Base-by-base conservation (phyloP, 1,284 basidiomycete species). In the Rugosomyces carneus region DNA sequence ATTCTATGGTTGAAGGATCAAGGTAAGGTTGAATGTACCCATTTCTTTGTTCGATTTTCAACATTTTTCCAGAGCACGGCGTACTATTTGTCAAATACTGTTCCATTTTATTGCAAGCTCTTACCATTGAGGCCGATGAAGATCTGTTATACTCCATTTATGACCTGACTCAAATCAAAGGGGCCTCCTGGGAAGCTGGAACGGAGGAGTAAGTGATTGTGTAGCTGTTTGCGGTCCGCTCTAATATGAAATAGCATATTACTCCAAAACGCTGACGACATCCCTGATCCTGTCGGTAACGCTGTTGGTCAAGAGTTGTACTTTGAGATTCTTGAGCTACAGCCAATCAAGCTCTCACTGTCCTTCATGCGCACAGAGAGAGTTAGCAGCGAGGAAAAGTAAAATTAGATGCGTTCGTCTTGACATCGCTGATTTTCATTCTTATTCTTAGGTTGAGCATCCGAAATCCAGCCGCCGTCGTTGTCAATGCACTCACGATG, bases 331-430 rank as follows among this genome's bases (percentile, higher is more conserved):
- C 75, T 99, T n/a, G 93, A 98, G 57, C 72, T 99, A 38, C 96
- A 99, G 59, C 96, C 96, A 2, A 87, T 99, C 58, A 84, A 87
- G 53, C 73, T 99, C 7, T 87, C 92, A 3, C 66, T 99, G 13
- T 99, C 96, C 1, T 99, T 99, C 69, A 96, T 98, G 89, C 80
- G 94, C 10, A 96, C 93, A 0, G 93, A 97, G 57, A 76, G 92
- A 31, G 84, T 95, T 43, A 96, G 89, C 61, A 88, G 88, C 39
- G 93, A 93, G 60, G 90, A 95, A 57, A 92, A 92, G 93, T 93
- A 60, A 58, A 84, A 40, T 42, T 21, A 3, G 18, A 16, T 34
- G 6, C 19, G 23, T 27, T 24, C 7, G 40, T 11, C 18, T 23
- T 40, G 31, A 34, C 49, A 27, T 11, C 31, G 7, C 31, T 34